phyloP scores from a whole-genome alignment of 2,329 filamentous ascomycete species.

The Arthrobotrys megalospora region DNA sequence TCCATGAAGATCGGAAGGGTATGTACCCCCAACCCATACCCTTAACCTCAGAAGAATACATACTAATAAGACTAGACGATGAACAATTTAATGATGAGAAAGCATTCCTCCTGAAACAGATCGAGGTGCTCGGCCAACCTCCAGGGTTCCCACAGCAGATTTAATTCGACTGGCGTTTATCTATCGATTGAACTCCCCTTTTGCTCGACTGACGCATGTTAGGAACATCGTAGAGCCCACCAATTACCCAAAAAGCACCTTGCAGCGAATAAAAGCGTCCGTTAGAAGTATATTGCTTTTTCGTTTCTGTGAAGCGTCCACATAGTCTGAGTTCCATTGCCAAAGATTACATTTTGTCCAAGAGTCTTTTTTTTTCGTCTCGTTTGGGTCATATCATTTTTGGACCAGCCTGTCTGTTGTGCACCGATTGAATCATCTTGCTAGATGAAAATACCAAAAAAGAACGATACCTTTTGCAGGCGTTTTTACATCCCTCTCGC shows the following conservation, averaged over 20 bases:
- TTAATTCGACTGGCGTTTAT: not conserved
- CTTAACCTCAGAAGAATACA: not conserved
- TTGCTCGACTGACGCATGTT: no score
- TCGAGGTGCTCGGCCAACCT: constrained; percentile 69
- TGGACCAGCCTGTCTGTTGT: not conserved
- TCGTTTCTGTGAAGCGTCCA: constrained; percentile 1
- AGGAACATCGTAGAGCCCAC: no score
- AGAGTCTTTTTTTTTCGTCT: constrained; percentile 27
- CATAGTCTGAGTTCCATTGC: not conserved
- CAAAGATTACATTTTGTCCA: constrained; percentile 5
- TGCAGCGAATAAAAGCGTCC: constrained; percentile 12
- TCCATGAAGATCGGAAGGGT: constrained; percentile 85
- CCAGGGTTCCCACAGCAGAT: constrained; percentile 41
- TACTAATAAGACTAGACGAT: constrained; percentile 75
- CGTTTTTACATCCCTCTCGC: not conserved
- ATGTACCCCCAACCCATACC: constrained; percentile 1
- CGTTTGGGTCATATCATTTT: constrained; percentile 15
- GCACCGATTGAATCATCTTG: not conserved
- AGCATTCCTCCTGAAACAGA: constrained; percentile 96
- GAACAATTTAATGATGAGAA: constrained; percentile 99
- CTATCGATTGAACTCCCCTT: no score
- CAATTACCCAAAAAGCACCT: no score
- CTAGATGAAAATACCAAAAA: constrained; percentile 4
- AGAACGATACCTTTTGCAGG: constrained; percentile 15
- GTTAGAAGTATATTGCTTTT: not conserved